Evolutionary conservation across 2,329 filamentous ascomycete genomes (phyloP).

Genomic region (Nothophoma quercina): DNA sequence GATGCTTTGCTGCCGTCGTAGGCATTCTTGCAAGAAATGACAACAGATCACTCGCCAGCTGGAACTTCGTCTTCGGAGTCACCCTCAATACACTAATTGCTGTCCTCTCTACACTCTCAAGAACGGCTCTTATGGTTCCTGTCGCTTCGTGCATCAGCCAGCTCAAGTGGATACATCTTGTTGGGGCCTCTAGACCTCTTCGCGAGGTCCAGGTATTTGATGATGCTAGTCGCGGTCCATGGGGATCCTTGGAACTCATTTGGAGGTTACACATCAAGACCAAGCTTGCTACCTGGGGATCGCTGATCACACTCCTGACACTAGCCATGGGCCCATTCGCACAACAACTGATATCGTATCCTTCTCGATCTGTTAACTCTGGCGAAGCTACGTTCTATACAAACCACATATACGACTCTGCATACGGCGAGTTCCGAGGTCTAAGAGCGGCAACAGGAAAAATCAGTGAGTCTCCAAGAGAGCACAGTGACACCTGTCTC

Average conservation of each 20-base stretch:
- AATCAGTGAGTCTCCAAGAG: not conserved
- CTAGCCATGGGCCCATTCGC: constrained; percentile 2
- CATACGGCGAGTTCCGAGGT: not conserved
- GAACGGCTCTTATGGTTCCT: constrained; percentile 36
- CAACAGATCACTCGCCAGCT: constrained; percentile 7
- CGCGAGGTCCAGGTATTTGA: constrained; percentile 36
- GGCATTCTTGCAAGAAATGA: constrained; percentile 1
- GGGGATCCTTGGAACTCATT: constrained; percentile 12
- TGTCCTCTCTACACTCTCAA: constrained; percentile 22
- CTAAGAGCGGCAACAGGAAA: not conserved
- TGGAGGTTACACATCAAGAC: not conserved
- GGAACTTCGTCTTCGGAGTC: constrained; percentile 6
- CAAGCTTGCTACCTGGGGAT: not conserved
- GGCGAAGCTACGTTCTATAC: not conserved
- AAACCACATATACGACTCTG: constrained; percentile 7
- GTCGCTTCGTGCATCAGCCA: constrained; percentile 40
- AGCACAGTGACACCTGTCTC: not conserved
- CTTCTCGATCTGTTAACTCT: not conserved
- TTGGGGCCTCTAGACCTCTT: constrained; percentile 20
- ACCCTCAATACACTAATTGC: constrained; percentile 17
- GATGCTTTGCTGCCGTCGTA: constrained; percentile 6
- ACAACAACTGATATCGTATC: constrained; percentile 5
- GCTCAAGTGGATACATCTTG: constrained; percentile 40
- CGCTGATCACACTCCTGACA: not conserved
- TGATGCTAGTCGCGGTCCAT: constrained; percentile 38